Conservation (phyloP, 805 yeast species). For the Yamadazyma tumulicola region DNA sequence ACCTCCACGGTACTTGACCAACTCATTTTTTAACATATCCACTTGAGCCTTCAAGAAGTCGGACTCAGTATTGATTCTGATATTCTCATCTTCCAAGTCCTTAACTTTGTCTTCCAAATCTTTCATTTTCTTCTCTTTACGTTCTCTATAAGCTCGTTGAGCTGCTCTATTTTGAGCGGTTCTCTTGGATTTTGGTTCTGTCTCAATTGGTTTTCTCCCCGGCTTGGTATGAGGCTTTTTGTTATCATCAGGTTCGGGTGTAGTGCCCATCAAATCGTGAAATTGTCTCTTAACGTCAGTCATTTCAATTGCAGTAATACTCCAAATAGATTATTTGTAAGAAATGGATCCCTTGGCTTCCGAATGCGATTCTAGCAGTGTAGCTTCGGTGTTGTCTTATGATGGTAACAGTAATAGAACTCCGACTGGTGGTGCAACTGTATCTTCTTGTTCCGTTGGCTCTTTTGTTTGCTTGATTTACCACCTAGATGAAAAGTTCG, state of each 20-base stretch:
- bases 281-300: constrained; percentile 13
- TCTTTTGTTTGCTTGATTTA: too few relatives aligned
- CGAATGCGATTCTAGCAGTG: too few relatives aligned
- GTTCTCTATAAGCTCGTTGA: constrained; percentile 94
- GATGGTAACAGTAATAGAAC: too few relatives aligned
- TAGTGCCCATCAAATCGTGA: constrained; percentile 7
- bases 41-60: constrained; percentile 76
- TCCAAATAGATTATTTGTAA: too few relatives aligned
- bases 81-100: constrained; percentile 66
- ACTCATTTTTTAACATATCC: constrained; percentile 65
- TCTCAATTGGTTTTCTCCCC: constrained; percentile 76
- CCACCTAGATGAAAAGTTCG: too few relatives aligned
- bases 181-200: constrained; percentile 82
- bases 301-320: too few relatives aligned
- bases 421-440: too few relatives aligned
- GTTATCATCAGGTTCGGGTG: constrained; percentile 21
- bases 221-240: constrained; percentile 51
- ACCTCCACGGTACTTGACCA: constrained; percentile 53
- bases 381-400: too few relatives aligned
- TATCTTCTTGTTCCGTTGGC: too few relatives aligned
- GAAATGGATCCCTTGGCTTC: too few relatives aligned
- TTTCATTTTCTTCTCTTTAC: constrained; percentile 83
- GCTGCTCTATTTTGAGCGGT: constrained; percentile 98
- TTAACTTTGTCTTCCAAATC: constrained; percentile 80
- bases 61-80: constrained; percentile 65